phyloP scores from a whole-genome alignment of 345 rosid genomes.

The Rhodomyrtus tomentosa region DNA sequence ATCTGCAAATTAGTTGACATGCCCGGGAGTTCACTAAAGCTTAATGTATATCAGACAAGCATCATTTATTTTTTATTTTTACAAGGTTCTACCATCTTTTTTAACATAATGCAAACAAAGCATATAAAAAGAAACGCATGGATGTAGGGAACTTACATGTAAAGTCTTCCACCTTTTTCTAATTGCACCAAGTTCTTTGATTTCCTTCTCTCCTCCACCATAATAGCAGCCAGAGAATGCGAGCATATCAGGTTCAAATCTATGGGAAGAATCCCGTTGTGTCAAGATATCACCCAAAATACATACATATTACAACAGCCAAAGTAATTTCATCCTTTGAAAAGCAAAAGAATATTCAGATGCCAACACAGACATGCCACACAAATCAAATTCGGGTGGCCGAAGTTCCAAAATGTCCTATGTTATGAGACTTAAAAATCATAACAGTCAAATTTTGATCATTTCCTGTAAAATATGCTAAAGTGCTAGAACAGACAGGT shows the following conservation, averaged over 20 bases:
- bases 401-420: neutral
- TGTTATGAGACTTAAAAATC: neutral
- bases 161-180: constrained; percentile 96
- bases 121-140: neutral
- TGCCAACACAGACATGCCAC: neutral
- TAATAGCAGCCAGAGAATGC: constrained; percentile 99
- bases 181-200: constrained; percentile 65
- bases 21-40: neutral
- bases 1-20: constrained; percentile 29
- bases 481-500: neutral
- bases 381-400: neutral
- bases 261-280: constrained; percentile 26
- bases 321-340: neutral
- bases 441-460: neutral
- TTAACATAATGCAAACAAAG: neutral
- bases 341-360: neutral
- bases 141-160: constrained; percentile 47
- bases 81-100: neutral
- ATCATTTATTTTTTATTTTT: neutral
- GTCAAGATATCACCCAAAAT: constrained; percentile 4
- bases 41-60: neutral
- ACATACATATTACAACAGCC: neutral
- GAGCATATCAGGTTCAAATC: constrained; percentile 99
- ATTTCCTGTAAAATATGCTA: neutral
- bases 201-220: constrained; percentile 95